These are phyloP conservation scores for Apostasia ramifera DNA, from an alignment of 106 monocot species.

Conservation along the genomic window DNA sequence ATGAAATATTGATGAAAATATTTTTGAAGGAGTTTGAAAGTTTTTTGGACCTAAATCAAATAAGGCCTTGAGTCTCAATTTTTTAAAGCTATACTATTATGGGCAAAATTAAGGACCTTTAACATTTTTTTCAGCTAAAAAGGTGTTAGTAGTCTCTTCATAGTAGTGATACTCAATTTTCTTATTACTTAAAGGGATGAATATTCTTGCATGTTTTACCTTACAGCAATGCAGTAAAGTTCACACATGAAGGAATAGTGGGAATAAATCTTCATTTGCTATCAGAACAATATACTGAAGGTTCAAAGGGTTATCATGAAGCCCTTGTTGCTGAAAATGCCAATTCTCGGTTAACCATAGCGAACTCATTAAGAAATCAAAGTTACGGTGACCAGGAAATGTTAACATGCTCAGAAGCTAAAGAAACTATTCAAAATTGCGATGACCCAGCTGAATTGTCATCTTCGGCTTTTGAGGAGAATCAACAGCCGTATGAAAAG, in stretches of 20 bases:
- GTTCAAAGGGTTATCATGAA: conserved; percentile 9
- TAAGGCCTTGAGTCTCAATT: no score
- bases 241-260: conserved; percentile 76
- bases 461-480: conserved; percentile 12
- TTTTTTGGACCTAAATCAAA: no score
- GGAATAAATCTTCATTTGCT: conserved; percentile 52
- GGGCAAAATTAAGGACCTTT: no score
- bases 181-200: neutral
- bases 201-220: conserved; percentile 3
- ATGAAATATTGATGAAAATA: no score
- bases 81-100: no score
- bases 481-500: conserved; percentile 15
- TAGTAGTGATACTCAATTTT: no score
- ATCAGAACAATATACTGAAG: conserved; percentile 20
- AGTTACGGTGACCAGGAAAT: conserved; percentile 14
- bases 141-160: no score
- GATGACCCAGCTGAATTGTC: neutral
- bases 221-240: conserved; percentile 79
- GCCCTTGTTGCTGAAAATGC: conserved; percentile 2
- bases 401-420: conserved; percentile 7
- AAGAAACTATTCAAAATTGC: conserved; percentile 13
- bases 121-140: no score
- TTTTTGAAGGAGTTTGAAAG: no score
- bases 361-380: conserved; percentile 17
- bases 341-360: conserved; percentile 4